These are phyloP conservation scores for Pseudonitzschia multistriata DNA, from an alignment of 108 stramenopile genomes.

Conservation along the genomic window DNA sequence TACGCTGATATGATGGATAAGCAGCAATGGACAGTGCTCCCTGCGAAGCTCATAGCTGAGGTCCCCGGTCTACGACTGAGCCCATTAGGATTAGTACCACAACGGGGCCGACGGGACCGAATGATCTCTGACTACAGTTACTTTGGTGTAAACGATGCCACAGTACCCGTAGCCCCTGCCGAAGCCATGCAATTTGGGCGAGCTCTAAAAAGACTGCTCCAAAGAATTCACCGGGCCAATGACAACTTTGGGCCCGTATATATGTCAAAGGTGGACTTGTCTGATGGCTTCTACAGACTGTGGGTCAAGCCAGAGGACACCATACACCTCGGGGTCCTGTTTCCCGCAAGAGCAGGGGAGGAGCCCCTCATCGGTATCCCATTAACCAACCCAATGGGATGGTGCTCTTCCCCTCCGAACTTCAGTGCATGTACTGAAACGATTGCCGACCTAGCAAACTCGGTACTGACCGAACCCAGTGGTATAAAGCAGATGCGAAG, in stretches of 20 bases:
- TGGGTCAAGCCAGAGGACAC: slow-evolving; percentile 18
- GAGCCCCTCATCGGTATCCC: not conserved
- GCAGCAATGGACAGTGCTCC: slow-evolving; percentile 27
- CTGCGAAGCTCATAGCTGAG: slow-evolving; percentile 8
- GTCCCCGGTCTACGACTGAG: slow-evolving; percentile 19
- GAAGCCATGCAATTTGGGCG: slow-evolving; percentile 45
- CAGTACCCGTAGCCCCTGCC: slow-evolving; percentile 20
- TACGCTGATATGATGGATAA: not conserved
- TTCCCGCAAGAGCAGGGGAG: slow-evolving; percentile 14
- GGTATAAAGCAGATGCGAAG: too few species aligned
- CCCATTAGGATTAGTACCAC: slow-evolving; percentile 33
- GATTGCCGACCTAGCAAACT: too few species aligned
- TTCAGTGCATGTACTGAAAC: too few species aligned
- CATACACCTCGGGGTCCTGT: slow-evolving; percentile 29
- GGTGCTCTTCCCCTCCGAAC: too few species aligned
- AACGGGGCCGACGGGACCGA: slow-evolving; percentile 26
- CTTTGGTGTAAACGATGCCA: slow-evolving; percentile 26
- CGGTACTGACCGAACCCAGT: too few species aligned
- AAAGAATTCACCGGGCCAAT: too few species aligned
- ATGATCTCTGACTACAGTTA: slow-evolving; percentile 30
- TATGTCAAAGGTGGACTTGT: slow-evolving; percentile 25
- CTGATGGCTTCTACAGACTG: slow-evolving; percentile 38
- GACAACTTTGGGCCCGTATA: not conserved
- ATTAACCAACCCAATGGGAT: too few species aligned
- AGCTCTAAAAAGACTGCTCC: slow-evolving; percentile 22